Percentiles rank a stretch among this genome's conserved stretches.
Conservation (phyloP, 345 rosid genomes). For the Geranium rotundifolium region DNA sequence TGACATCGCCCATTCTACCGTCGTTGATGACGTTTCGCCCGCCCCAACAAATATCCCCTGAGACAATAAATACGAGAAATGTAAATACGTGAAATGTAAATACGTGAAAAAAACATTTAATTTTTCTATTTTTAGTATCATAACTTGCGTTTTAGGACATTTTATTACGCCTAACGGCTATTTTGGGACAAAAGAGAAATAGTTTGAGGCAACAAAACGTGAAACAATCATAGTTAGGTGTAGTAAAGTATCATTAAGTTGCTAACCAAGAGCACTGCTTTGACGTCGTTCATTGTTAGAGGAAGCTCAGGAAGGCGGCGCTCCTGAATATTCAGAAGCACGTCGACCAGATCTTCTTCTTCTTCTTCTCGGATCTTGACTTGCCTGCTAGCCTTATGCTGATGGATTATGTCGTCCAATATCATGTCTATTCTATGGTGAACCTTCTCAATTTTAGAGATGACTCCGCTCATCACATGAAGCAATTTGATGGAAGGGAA, state of each 20-base stretch:
- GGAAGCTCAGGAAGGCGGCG: slow-evolving; percentile 10
- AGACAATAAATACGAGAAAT: neutral
- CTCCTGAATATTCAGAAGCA: slow-evolving; percentile 21
- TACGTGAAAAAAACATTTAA: neutral
- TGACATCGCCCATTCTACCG: slow-evolving; percentile 21
- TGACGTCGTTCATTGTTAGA: slow-evolving; percentile 13
- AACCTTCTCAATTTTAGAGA: slow-evolving; percentile 9
- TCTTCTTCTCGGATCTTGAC: neutral
- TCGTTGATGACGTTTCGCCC: slow-evolving; percentile 18
- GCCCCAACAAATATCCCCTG: slow-evolving; percentile 15
- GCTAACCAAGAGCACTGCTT: slow-evolving; percentile 25
- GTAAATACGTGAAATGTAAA: neutral
- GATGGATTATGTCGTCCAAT: slow-evolving; percentile 16
- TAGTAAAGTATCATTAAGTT: too few relatives aligned
- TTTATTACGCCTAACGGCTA: too few relatives aligned
- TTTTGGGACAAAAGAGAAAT: too few relatives aligned
- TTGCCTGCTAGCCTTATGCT: slow-evolving; percentile 10
- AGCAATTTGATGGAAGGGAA: slow-evolving; percentile 23
- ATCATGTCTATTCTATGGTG: slow-evolving; percentile 13
- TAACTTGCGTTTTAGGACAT: too few relatives aligned
- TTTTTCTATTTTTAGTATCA: neutral
- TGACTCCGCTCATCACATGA: slow-evolving; percentile 8
- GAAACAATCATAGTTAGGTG: too few relatives aligned
- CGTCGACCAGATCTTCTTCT: slow-evolving; percentile 21
- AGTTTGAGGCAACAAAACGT: too few relatives aligned